phyloP scores from a whole-genome alignment of 2,329 filamentous ascomycete species.

The Cordyceps cateniannulata region DNA sequence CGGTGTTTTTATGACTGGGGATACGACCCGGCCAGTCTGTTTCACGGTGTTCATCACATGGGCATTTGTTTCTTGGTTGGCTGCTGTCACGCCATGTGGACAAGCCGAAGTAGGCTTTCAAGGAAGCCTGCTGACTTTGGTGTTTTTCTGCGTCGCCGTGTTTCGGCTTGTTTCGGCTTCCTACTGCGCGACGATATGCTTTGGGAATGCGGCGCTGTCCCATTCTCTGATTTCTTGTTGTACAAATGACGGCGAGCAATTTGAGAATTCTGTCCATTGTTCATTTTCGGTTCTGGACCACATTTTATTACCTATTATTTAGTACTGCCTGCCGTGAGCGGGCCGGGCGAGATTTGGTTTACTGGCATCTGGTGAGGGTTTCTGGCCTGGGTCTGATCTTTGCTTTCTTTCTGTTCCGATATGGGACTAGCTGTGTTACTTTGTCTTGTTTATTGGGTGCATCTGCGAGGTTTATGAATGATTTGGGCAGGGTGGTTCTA shows the following conservation, averaged over 20 bases:
- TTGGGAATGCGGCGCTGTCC: conserved; percentile 23
- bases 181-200: conserved; percentile 22
- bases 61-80: conserved; percentile 24
- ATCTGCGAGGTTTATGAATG: conserved; percentile 20
- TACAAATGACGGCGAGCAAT: conserved; percentile 14
- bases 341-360: conserved; percentile 9
- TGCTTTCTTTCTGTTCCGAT: conserved; percentile 1
- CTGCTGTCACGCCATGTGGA: conserved; percentile 23
- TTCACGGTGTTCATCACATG: conserved; percentile 25
- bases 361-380: conserved; percentile 10
- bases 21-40: conserved; percentile 15
- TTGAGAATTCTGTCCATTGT: conserved; percentile 10
- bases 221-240: conserved; percentile 18
- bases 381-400: conserved; percentile 6
- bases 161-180: conserved; percentile 11
- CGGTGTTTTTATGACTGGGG: conserved; percentile 26
- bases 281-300: conserved; percentile 9
- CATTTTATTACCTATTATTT: conserved; percentile 13
- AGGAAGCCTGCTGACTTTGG: conserved; percentile 30
- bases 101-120: background rate
- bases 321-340: conserved; percentile 10
- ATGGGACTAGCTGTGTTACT: conserved; percentile 18
- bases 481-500: conserved; percentile 9
- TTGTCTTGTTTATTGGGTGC: conserved; percentile 22
- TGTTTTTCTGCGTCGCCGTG: conserved; percentile 10